phyloP scores from a whole-genome alignment of 108 stramenopile genomes.

The Cyclotella kingstonii region DNA sequence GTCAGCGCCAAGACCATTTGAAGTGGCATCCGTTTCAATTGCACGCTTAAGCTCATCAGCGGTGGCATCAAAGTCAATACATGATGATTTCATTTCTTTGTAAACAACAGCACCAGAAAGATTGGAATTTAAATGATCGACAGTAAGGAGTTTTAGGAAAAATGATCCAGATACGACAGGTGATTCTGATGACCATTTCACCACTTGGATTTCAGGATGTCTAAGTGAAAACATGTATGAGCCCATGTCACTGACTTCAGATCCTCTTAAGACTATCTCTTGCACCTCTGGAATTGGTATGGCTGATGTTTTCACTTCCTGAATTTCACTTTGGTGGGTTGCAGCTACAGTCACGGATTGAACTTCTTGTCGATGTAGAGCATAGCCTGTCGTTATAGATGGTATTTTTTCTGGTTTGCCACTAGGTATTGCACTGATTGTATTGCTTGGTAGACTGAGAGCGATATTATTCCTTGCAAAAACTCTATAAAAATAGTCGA shows the following conservation, averaged over 20 bases:
- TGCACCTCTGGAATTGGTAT: constrained; percentile 69
- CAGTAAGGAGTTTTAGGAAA: constrained; percentile 35
- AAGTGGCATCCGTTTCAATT: constrained; percentile 46
- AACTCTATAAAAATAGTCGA: constrained; percentile 54
- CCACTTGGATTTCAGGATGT: constrained; percentile 42
- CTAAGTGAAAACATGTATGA: constrained; percentile 40
- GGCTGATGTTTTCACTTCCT: constrained; percentile 64
- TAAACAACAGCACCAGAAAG: constrained; percentile 25
- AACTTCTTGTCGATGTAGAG: constrained; percentile 68
- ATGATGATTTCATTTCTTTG: constrained; percentile 54
- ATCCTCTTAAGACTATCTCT: constrained; percentile 42
- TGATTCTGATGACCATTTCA: constrained; percentile 33
- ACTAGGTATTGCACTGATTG: constrained; percentile 46
- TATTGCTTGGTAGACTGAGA: constrained; percentile 41
- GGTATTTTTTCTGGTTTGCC: constrained; percentile 39
- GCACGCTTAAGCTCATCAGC: constrained; percentile 55
- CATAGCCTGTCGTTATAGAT: constrained; percentile 32
- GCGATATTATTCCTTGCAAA: constrained; percentile 44
- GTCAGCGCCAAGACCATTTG: constrained; percentile 29
- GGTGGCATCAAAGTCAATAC: constrained; percentile 53
- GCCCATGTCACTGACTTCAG: constrained; percentile 23
- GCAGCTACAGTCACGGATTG: constrained; percentile 68
- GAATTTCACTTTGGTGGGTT: constrained; percentile 68
- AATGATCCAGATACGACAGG: constrained; percentile 47
- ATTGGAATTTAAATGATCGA: constrained; percentile 29